Evolutionary conservation across 768 basidiomycete species (phyloP).

Genomic region (Nidula microcarpa): DNA sequence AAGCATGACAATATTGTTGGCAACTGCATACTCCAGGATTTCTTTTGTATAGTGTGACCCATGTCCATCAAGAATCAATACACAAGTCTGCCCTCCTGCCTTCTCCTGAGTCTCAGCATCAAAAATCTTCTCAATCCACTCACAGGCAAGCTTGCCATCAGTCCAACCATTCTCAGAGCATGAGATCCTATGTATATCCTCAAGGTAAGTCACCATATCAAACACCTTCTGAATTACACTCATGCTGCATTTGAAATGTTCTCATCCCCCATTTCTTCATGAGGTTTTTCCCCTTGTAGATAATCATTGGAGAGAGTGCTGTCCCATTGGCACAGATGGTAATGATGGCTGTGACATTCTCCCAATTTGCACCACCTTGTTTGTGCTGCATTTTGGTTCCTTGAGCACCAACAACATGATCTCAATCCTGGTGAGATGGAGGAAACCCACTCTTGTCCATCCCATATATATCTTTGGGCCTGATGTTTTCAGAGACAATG

Average conservation of each 20-base stretch:
- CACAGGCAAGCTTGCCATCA: constrained; percentile 14
- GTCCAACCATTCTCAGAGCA: constrained; percentile 28
- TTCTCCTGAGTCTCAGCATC: constrained; percentile 29
- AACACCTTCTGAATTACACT: constrained; percentile 11
- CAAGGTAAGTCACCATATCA: neutral
- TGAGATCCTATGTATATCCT: neutral
- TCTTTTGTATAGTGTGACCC: constrained; percentile 29
- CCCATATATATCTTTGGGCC: constrained; percentile 19
- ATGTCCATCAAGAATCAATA: constrained; percentile 39
- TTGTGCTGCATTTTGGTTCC: constrained; percentile 24
- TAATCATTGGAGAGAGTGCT: constrained; percentile 12
- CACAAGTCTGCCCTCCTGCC: constrained; percentile 19
- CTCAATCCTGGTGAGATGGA: constrained; percentile 8
- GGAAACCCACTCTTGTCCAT: constrained; percentile 32
- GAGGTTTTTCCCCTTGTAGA: constrained; percentile 22
- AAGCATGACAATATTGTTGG: constrained; percentile 32
- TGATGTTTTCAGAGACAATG: constrained; percentile 17
- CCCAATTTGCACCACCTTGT: constrained; percentile 20
- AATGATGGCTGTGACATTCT: constrained; percentile 11
- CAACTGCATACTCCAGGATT: constrained; percentile 26
- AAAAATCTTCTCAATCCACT: constrained; percentile 25
- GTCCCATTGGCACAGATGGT: constrained; percentile 24
- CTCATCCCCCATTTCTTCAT: constrained; percentile 15
- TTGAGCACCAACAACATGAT: constrained; percentile 18
- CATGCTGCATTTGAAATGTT: constrained; percentile 18